Conservation (phyloP, 345 rosid genomes). For the Litchi chinensis region DNA sequence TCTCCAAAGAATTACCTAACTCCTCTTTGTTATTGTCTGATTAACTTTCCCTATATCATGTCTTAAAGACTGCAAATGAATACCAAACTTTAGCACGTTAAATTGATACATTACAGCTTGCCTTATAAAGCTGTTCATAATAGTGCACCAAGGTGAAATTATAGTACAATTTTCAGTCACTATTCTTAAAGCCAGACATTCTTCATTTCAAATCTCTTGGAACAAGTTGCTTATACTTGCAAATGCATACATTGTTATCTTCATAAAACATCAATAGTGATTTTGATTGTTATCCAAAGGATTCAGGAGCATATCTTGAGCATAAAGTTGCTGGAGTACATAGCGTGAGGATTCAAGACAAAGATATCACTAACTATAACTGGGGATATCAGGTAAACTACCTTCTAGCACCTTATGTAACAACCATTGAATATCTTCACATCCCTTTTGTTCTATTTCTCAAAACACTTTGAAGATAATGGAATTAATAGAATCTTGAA, state of each 20-base stretch:
- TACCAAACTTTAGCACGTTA: neutral
- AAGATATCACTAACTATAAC: constrained; percentile 30
- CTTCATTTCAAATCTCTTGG: neutral
- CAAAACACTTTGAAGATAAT: neutral
- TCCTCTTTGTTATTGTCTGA: neutral
- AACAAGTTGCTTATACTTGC: neutral
- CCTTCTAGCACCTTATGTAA: neutral
- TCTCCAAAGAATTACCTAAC: neutral
- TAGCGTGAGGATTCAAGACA: constrained; percentile 33
- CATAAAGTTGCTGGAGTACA: constrained; percentile 40
- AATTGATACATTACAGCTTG: neutral
- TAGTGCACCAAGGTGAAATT: neutral
- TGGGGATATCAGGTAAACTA: constrained; percentile 69
- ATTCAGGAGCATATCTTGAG: constrained; percentile 63
- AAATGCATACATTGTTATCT: neutral
- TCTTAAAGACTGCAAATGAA: neutral
- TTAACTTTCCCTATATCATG: neutral
- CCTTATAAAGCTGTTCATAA: neutral
- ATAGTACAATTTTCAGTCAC: no score
- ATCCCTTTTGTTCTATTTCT: neutral
- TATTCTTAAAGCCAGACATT: neutral
- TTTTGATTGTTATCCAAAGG: constrained; percentile 31
- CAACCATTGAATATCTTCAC: neutral
- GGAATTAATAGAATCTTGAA: neutral
- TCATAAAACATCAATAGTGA: neutral